A percentile compares a stretch with the other conserved stretches of the same genome.
These are phyloP conservation scores for Stephania cephalantha DNA, from an alignment of 164 flowering plant genomes.

Conservation along the genomic window DNA sequence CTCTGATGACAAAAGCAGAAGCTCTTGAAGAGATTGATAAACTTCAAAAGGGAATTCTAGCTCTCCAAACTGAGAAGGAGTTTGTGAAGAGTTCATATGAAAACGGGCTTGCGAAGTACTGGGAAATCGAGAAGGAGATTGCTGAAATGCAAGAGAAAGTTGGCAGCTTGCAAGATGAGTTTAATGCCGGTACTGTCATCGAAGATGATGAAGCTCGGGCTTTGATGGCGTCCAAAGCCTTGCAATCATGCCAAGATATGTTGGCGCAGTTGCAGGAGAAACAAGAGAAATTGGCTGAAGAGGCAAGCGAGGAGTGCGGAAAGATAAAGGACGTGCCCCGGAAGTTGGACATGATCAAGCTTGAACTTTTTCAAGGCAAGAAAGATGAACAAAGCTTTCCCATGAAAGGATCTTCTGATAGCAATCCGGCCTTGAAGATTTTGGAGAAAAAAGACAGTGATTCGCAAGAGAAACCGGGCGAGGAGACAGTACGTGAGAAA, in stretches of 20 bases:
- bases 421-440: constrained; percentile 1
- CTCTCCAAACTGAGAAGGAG: constrained; percentile 77
- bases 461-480: constrained; percentile 19
- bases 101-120: constrained; percentile 39
- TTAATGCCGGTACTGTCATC: constrained; percentile 38
- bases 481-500: constrained; percentile 21
- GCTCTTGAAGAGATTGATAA: constrained; percentile 39
- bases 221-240: constrained; percentile 60
- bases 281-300: constrained; percentile 37
- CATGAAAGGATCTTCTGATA: constrained; percentile 10
- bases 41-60: constrained; percentile 62
- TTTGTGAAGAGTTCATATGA: constrained; percentile 60
- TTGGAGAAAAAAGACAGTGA: constrained; percentile 8
- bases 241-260: constrained; percentile 57
- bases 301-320: constrained; percentile 37
- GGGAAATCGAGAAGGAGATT: constrained; percentile 63
- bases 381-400: constrained; percentile 8
- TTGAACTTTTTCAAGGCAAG: constrained; percentile 14
- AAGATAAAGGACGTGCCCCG: constrained; percentile 38
- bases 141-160: constrained; percentile 50
- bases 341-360: constrained; percentile 38
- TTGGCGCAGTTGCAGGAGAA: constrained; percentile 48
- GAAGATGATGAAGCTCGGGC: constrained; percentile 70
- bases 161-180: constrained; percentile 63
- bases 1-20: constrained; percentile 23